Evolutionary conservation across 192 early-diverging fungal genomes (phyloP).

Genomic region (Thamnidium elegans): DNA sequence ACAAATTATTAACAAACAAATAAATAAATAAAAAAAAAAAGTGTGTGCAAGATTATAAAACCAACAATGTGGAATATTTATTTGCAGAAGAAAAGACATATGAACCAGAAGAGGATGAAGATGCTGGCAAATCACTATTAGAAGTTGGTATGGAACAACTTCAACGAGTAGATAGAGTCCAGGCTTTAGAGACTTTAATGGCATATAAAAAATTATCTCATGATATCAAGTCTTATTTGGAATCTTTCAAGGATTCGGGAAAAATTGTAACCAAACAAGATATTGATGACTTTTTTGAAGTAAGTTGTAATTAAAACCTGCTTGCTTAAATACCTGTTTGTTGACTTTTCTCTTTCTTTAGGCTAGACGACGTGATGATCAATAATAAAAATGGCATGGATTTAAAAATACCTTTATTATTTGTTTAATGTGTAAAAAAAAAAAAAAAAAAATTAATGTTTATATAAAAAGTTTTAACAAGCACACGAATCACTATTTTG

Average conservation of each 20-base stretch:
- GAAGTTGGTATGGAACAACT: constrained; percentile 78
- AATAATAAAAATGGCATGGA: not conserved
- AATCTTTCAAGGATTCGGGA: constrained; percentile 70
- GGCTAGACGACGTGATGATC: no score
- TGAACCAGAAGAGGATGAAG: constrained; percentile 80
- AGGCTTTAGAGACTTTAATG: constrained; percentile 74
- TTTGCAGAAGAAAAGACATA: constrained; percentile 62
- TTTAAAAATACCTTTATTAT: no score
- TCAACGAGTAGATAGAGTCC: constrained; percentile 64
- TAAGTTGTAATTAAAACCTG: not conserved
- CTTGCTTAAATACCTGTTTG: no score
- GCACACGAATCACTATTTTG: not conserved
- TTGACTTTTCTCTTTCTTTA: no score
- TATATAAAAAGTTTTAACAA: not conserved
- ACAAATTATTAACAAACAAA: not conserved
- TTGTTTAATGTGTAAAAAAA: not conserved
- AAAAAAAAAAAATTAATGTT: not conserved
- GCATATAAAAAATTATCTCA: constrained; percentile 70
- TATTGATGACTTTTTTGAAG: constrained; percentile 68
- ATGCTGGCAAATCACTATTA: constrained; percentile 62
- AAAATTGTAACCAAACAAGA: constrained; percentile 72
- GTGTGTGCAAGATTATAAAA: constrained; percentile 50
- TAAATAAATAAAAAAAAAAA: constrained; percentile 1
- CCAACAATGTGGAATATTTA: constrained; percentile 49
- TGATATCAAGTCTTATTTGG: constrained; percentile 66